Percentiles rank a stretch among this genome's conserved stretches.
These are phyloP conservation scores for Phytophthora citrophthora DNA, from an alignment of 352 stramenopile genomes.

Conservation along the genomic window DNA sequence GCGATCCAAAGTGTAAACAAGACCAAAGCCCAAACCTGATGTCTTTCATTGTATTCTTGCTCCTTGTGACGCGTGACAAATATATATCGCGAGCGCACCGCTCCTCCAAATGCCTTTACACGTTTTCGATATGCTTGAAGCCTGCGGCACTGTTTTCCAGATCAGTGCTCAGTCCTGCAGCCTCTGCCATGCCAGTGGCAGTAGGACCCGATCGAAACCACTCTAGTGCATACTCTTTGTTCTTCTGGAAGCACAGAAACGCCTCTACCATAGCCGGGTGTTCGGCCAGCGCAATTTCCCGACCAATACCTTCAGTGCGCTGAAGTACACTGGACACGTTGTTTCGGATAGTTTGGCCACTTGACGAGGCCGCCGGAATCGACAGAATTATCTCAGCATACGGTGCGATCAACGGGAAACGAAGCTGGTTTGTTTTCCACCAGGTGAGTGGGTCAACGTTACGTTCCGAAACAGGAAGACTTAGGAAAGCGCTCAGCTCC, in stretches of 20 bases:
- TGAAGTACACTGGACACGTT: constrained; percentile 63
- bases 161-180: constrained; percentile 32
- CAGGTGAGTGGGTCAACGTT: constrained; percentile 76
- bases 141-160: constrained; percentile 41
- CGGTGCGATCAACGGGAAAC: constrained; percentile 78
- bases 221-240: constrained; percentile 76
- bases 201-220: constrained; percentile 67
- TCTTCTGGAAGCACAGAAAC: constrained; percentile 85
- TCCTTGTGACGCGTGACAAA: constrained; percentile 12
- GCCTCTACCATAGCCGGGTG: constrained; percentile 69
- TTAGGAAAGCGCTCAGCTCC: constrained; percentile 76
- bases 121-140: constrained; percentile 83
- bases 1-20: neutral
- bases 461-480: constrained; percentile 71
- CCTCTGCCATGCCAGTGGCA: constrained; percentile 31
- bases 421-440: constrained; percentile 83
- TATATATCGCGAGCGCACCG: constrained; percentile 8
- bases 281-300: constrained; percentile 50
- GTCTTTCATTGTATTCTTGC: constrained; percentile 20
- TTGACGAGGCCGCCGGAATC: constrained; percentile 67
- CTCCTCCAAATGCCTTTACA: constrained; percentile 31
- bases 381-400: constrained; percentile 81
- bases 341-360: constrained; percentile 55
- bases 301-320: constrained; percentile 53
- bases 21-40: neutral